These are phyloP conservation scores for Wickerhamiella allomyrinae DNA, from an alignment of 805 yeast species.

Conservation along the genomic window DNA sequence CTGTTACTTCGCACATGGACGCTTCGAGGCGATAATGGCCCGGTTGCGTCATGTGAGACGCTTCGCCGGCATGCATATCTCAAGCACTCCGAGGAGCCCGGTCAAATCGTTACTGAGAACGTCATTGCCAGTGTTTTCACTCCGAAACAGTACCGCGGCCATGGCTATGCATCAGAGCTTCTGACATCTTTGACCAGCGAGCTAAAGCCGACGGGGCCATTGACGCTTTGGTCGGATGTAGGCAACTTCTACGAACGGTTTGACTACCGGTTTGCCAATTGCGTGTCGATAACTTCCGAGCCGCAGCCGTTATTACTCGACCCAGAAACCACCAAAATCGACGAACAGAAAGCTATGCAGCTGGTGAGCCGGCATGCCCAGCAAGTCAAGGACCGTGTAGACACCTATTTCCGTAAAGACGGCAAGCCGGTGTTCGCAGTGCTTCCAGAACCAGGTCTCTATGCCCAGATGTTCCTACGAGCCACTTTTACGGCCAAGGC, in stretches of 20 bases:
- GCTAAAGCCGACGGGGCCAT: conserved; percentile 19
- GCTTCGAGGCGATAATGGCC: conserved; percentile 18
- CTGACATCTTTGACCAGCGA: conserved; percentile 19
- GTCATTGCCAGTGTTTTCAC: conserved; percentile 49
- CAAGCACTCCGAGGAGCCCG: conserved; percentile 14
- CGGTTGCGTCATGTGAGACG: conserved; percentile 34
- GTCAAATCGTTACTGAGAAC: conserved; percentile 14
- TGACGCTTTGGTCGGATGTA: conserved; percentile 55
- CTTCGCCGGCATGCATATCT: conserved; percentile 26
- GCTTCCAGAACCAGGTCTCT: background rate
- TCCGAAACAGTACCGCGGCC: conserved; percentile 32
- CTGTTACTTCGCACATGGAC: conserved; percentile 19
- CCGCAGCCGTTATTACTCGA: background rate
- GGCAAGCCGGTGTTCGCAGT: background rate
- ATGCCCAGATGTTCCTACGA: background rate
- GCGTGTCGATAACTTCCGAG: background rate
- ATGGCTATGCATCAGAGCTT: conserved; percentile 43
- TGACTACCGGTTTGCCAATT: conserved; percentile 28
- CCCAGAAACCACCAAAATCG: background rate
- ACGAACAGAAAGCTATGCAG: background rate
- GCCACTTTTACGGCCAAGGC: background rate
- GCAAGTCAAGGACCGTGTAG: background rate
- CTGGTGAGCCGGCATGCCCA: background rate
- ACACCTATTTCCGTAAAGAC: background rate
- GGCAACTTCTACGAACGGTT: conserved; percentile 51